Conservation (phyloP, 179 eudicot species). For the Heliamphora pulchella region DNA sequence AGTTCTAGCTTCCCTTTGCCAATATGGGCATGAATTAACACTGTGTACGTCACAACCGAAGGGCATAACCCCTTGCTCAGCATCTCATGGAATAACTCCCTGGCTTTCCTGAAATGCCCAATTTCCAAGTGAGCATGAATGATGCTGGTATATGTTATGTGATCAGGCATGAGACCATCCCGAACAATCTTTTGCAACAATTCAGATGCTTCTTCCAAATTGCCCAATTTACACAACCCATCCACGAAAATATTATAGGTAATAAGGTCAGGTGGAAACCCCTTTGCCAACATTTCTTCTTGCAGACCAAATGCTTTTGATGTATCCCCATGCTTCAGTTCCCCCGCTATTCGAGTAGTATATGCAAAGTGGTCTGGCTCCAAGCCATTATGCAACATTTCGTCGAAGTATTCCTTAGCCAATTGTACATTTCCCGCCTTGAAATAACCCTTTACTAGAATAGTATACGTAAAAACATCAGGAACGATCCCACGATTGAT, state of each 20-base stretch:
- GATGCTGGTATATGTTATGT: constrained; percentile 44
- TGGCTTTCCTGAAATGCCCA: constrained; percentile 39
- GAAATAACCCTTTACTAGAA: constrained; percentile 41
- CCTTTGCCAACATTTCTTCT: constrained; percentile 40
- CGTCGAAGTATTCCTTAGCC: constrained; percentile 37
- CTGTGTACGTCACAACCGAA: constrained; percentile 48
- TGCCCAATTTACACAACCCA: constrained; percentile 39
- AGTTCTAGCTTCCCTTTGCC: constrained; percentile 29
- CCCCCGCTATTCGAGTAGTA: constrained; percentile 33
- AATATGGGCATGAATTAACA: constrained; percentile 44
- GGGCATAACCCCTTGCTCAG: constrained; percentile 33
- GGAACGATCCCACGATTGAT: constrained; percentile 29
- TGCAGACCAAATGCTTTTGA: constrained; percentile 29
- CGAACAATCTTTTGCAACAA: constrained; percentile 37
- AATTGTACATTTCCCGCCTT: constrained; percentile 33
- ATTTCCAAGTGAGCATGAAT: constrained; percentile 38
- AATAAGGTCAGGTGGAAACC: constrained; percentile 35
- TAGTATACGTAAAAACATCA: constrained; percentile 49
- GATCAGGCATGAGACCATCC: constrained; percentile 40
- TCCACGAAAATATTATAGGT: constrained; percentile 42
- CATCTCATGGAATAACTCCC: constrained; percentile 43
- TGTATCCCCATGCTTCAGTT: constrained; percentile 36
- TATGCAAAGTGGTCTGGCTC: constrained; percentile 43
- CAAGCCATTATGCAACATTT: constrained; percentile 44
- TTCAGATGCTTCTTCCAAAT: constrained; percentile 36